A percentile compares a stretch with the other conserved stretches of the same genome.
Conservation (phyloP, 176 grass and related monocot species). For the Metroxylon sagu region DNA sequence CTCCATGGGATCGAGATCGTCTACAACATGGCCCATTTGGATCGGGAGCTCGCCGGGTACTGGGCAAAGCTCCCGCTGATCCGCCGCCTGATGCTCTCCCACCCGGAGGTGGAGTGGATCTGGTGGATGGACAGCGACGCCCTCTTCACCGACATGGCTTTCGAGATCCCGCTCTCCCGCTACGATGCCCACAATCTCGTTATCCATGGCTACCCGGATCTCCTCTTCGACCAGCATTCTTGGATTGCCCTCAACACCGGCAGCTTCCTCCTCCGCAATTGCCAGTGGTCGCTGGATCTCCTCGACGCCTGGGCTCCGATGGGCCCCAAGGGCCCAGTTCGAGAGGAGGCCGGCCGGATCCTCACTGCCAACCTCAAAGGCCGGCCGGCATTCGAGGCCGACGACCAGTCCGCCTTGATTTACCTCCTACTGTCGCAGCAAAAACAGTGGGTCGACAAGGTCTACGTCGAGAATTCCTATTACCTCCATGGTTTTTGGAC, state of each 20-base stretch:
- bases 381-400: slow-evolving; percentile 69
- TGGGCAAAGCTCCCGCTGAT: slow-evolving; percentile 93
- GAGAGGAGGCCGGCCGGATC: slow-evolving; percentile 48
- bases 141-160: slow-evolving; percentile 80
- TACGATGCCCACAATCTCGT: slow-evolving; percentile 71
- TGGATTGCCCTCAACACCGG: slow-evolving; percentile 84
- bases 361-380: slow-evolving; percentile 53
- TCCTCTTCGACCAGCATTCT: slow-evolving; percentile 62
- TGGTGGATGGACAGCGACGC: slow-evolving; percentile 98
- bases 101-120: slow-evolving; percentile 80
- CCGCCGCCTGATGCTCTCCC: slow-evolving; percentile 69
- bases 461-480: slow-evolving; percentile 65
- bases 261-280: slow-evolving; percentile 84
- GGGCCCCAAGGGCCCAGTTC: slow-evolving; percentile 58
- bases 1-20: slow-evolving; percentile 75
- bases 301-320: slow-evolving; percentile 70
- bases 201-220: slow-evolving; percentile 58
- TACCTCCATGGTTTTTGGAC: slow-evolving; percentile 81
- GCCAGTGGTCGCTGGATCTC: slow-evolving; percentile 87
- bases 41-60: slow-evolving; percentile 76
- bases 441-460: slow-evolving; percentile 41
- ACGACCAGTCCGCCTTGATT: slow-evolving; percentile 86
- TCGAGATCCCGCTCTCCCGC: slow-evolving; percentile 58
- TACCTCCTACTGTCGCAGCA: slow-evolving; percentile 71
- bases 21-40: slow-evolving; percentile 84